Evolutionary conservation across 768 basidiomycete genomes (phyloP), one percentile per base, ranked within the genome.

Genomic region (Lactarius sanguifluus): DNA sequence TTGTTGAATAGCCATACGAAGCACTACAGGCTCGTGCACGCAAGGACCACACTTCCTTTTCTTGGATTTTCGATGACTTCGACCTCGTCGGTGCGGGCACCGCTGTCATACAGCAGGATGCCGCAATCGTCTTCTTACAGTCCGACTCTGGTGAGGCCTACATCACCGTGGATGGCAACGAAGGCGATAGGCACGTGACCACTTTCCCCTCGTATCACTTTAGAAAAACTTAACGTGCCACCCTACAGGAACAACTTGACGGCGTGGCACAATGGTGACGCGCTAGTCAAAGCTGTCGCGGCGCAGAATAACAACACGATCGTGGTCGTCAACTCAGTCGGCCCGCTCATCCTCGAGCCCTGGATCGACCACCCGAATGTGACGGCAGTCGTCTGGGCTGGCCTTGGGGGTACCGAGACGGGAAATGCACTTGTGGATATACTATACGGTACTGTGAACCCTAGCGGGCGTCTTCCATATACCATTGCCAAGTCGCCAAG

Each of bases 311-410:
- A 79, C 68, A 92, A 92, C 74, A 92, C 90, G 5, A 82, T 95
- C 61, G 94, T 93, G 30, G 84, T 96, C 18, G 78, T 90, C 2
- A 88, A 94, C 75, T 86, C 86, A 9, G 89, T 92, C 38, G 93
- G 93, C 4, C 87, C 89, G 0, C 82, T 91, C 3, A 76, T 81
- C 57, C 73, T 84, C n/a, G 83, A 94, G 75, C 73, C 81, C 9
- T 94, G 92, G 91, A 86, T 86, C 32, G 81, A 82, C 15, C 82
- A 94, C 67, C 86, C 90, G 2, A 94, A 94, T 67, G 82, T 87
- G 70, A 86, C 86, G 6, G 86, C 79, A 2, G 84, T 87, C 30
- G n/a, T 71, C 30, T 80, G 81, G 81, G 81, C 81, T 2, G 86
- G 79, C 25, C 74, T 86, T 20, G 82, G 78, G 18, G 93, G 93